Base-by-base conservation (phyloP, 2,329 filamentous ascomycete genomes). In the Penicillium hordei region DNA sequence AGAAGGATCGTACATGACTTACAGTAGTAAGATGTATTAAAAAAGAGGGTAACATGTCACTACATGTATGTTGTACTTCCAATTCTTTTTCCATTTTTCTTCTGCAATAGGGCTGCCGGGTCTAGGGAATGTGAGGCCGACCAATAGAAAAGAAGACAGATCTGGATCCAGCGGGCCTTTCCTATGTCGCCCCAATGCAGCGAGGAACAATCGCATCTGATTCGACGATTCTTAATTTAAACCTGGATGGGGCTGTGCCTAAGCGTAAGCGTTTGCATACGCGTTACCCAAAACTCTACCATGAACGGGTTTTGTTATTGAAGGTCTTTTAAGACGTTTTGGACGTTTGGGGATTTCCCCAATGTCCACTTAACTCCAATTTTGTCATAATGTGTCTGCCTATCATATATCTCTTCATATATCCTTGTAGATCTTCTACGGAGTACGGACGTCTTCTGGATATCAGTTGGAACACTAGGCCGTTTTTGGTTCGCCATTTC, bases 401-500 rank as follows among this genome's bases (percentile, higher is more conserved):
- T 52, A 52, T 57, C 27, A 57, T 17, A 17, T 15, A 5, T 33
- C 31, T 15, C 5, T 15, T 33, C 5, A 9, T 12, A 8, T 42
- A 15, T 38, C 9, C 29, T 23, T 21, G 17, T 36, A 27, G 33
- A 34, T 34, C 33, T 34, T 17, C 6, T 34, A 34, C n/a, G 23
- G 15, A n/a, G 15, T 27, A 44, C 31, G 12, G 31, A 36, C 17
- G 34, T n/a, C 8, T 29, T 38, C 8, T 29, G 15, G 42, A 42
- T 43, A 50, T 49, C 31, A 36, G 15, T 42, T 40, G 43, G 29
- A 36, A 34, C 55, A 57, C 55, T 57, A 57, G 55, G 31, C 55
- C 49, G 55, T 43, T 57, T 57, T 52, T 10, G 55, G 55, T 9
- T 36, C 42, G 45, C 46, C 43, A 38, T 33, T 44, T 57, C 25